Percentiles rank a stretch among this genome's conserved stretches.
Evolutionary conservation across 768 basidiomycete genomes (phyloP).

Genomic region (Multifurca ochricompacta): DNA sequence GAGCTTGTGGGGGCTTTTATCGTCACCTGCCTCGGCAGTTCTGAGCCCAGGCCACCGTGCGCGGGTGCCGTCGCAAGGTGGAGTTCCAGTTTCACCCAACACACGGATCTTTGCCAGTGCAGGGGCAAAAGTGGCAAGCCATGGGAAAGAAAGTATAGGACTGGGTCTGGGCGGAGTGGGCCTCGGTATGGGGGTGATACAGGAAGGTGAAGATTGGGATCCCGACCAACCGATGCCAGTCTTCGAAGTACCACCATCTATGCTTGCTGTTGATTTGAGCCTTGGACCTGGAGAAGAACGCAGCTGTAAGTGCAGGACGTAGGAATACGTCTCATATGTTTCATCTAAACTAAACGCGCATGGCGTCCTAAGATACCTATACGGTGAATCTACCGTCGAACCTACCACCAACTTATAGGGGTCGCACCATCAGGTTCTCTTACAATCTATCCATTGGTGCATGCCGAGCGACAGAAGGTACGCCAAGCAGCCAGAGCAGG

Average conservation of each 20-base stretch:
- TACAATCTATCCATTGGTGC: conserved; percentile 90
- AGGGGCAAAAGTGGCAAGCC: conserved; percentile 6
- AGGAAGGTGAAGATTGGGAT: conserved; percentile 41
- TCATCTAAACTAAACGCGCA: conserved; percentile 6
- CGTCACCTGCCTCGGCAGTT: conserved; percentile 20
- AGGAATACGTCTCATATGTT: background rate
- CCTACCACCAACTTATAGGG: conserved; percentile 86
- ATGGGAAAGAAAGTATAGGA: conserved; percentile 23
- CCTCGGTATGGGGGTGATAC: conserved; percentile 4
- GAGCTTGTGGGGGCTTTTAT: conserved; percentile 37
- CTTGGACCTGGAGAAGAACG: conserved; percentile 79
- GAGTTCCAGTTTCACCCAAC: conserved; percentile 11
- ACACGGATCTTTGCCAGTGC: conserved; percentile 10
- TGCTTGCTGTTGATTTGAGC: conserved; percentile 82
- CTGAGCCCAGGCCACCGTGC: conserved; percentile 22
- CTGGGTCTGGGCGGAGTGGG: conserved; percentile 29
- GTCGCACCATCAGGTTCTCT: conserved; percentile 74
- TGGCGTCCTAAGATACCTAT: conserved; percentile 59
- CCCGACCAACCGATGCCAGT: conserved; percentile 70
- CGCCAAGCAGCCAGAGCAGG: conserved; percentile 49
- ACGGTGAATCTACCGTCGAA: conserved; percentile 63
- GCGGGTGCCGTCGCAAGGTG: conserved; percentile 21
- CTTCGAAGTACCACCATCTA: conserved; percentile 74
- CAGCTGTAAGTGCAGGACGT: conserved; percentile 52
- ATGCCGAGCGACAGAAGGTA: conserved; percentile 48